Base-by-base conservation (phyloP, 805 yeast genomes). In the Monosporozyma aerobia region DNA sequence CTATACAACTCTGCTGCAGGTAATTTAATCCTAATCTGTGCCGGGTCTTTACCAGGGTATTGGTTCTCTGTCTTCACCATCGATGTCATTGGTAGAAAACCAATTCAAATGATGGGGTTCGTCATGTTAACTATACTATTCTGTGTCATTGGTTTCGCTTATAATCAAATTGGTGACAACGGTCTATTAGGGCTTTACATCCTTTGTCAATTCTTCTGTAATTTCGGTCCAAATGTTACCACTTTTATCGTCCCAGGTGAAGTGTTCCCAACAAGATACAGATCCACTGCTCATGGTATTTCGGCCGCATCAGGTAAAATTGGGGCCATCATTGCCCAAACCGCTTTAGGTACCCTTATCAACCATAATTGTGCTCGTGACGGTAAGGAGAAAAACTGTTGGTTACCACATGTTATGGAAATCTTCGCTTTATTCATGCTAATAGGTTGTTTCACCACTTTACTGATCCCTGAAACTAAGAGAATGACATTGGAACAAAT, bases 1-100 rank as follows among this genome's bases (percentile, higher is more conserved):
- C 73, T 90, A 57, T 83, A 82, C 76, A 80, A 89, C 70, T 70
- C 85, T 56, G 87, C 92, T 68, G 95, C 90, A 54, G 97, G 97
- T 82, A 89, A 89, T 73, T 78, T 89, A 77, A 89, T 89, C 73
- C 78, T 89, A 69, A 81, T 89, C 57, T 87, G 95, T 79, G 97
- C 97, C 53, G 97, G 97, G 77, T 79, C 94, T 47, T 80, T 89
- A 71, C 96, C 96, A 63, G 97, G 97, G 67, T 89, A 89, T 74
- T 89, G 96, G 96, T 74, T 77, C 56, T 69, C 92, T 33, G 88
- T 84, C 61, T 89, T 89, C 50, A 83, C 92, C 47, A 68, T 89
- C 55, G 97, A 89, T 72, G 76, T 73, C 40, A 62, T 89, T 60
- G 97, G 97, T 63, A 83, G 97, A 78, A 87, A 85, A 72, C 82